Base-by-base conservation (phyloP, 1,284 basidiomycete species). In the Trametes polyzona region DNA sequence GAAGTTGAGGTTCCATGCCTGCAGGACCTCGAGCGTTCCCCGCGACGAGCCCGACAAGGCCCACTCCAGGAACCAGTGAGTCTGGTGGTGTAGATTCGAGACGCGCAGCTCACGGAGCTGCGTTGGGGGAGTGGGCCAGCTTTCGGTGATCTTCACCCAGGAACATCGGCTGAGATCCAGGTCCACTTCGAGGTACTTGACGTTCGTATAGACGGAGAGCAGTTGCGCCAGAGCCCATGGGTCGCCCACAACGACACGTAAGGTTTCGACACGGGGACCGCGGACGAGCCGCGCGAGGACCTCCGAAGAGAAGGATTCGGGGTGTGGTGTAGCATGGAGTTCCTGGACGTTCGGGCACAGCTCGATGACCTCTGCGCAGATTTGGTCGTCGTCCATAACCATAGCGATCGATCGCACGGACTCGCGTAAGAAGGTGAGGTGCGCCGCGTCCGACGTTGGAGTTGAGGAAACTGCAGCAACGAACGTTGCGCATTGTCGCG, bases 281-380 rank as follows among this genome's bases (percentile, higher is more conserved):
- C 33, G 33, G 9, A 6, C 21, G 41, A 55, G 24, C 6, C 27
- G 33, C 8, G 17, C 41, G 33, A 55, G 54, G 35, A 49, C 42
- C 17, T 37, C 27, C 2, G 54, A 27, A 4, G 47, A 41, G 41
- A 55, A 55, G 0, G 47, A 55, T 9, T 40, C 54, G 41, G 49
- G 54, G 54, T 49, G 32, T 7, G 50, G 33, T 33, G 39, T 37
- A 10, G 44, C 9, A 17, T 49, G 40, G 12, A 49, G 40, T 16
- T 55, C 54, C 26, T 36, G 40, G 26, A 55, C 16, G 40, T 55
- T 49, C 5, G 47, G 29, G 19, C 54, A 49, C 17, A 55, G 16
- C 33, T 43, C 41, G 17, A 55, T 49, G 41, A 49, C 32, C 5
- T 55, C 47, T 4, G 40, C 47, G 41, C 50, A 55, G 7, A 49